Base-by-base conservation (phyloP, 1,139 yeast genomes). In the Suhomyces guaymorum region DNA sequence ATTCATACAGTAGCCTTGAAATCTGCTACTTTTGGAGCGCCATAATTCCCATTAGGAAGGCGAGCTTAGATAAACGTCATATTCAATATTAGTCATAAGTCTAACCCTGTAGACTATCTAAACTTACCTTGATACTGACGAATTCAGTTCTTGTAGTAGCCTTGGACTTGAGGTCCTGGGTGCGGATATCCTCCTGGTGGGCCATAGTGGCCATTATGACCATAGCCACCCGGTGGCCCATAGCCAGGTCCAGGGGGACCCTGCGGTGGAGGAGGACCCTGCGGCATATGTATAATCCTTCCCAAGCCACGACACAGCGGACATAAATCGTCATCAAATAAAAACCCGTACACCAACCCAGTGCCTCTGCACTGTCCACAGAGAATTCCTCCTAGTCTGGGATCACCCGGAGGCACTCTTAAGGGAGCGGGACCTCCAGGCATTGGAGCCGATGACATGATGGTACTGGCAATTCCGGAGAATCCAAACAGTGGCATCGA, bases 331-430 rank as follows among this genome's bases (percentile, higher is more conserved):
- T 72, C 70, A 53, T 80, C 85, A 11, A 81, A 51, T 24, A 81
- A 63, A 47, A 72, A 68, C 13, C 33, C 35, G 22, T 66, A 58
- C 1, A 75, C 66, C 39, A 71, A 47, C 0, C 96, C 96, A 0
- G 73, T 44, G 1, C 96, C 96, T 32, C 88, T 57, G 51, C 96
- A 89, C 35, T 79, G 61, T 0, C 90, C 90, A 61, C 97, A 89
- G 5, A 82, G 50, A 1, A 70, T 57, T 1, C 96, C 96, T 1
- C 96, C 96, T 9, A 87, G 63, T 15, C 90, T 57, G 0, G 95
- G 95, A 47, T 88, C 95, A 1, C 96, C 96, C 0, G 96, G 95
- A 8, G 53, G 59, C 1, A 85, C 84, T 20, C 77, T 62, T 8
- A 75, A 33, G 0, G 80, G 30, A 11, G 37, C 26, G 9, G 38